phyloP scores from a whole-genome alignment of 257 asterid species.

The Scutellaria galericulata region DNA sequence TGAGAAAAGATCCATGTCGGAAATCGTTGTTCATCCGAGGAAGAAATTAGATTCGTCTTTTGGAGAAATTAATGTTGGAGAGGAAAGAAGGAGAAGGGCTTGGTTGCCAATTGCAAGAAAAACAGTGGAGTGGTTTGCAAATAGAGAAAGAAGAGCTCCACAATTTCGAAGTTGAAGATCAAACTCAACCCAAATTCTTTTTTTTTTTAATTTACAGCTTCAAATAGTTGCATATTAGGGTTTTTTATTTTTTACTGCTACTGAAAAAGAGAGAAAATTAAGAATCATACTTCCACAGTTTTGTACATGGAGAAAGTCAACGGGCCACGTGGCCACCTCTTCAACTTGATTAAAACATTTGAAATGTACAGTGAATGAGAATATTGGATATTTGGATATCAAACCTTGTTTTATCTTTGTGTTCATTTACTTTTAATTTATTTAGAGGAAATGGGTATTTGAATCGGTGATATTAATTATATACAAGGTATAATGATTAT shows the following conservation, averaged over 20 bases:
- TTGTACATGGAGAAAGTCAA: constrained; percentile 32
- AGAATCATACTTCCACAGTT: constrained; percentile 21
- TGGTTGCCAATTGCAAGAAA: constrained; percentile 91
- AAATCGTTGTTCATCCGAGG: constrained; percentile 61
- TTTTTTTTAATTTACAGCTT: background rate
- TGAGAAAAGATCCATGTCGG: constrained; percentile 73
- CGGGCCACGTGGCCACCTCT: constrained; percentile 5
- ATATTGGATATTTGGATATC: background rate
- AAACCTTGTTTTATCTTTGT: background rate
- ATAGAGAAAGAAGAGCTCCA: constrained; percentile 55
- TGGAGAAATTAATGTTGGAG: constrained; percentile 35
- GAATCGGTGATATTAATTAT: background rate
- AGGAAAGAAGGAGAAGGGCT: constrained; percentile 55
- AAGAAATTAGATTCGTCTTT: constrained; percentile 42
- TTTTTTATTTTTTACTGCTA: background rate
- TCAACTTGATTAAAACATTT: background rate
- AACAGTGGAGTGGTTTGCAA: constrained; percentile 80
- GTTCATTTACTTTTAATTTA: background rate
- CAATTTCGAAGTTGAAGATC: constrained; percentile 27
- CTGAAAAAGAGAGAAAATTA: background rate
- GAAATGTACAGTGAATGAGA: constrained; percentile 14
- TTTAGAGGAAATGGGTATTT: background rate
- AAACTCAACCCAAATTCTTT: background rate
- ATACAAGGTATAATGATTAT: too few species aligned
- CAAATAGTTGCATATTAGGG: background rate